A percentile compares a stretch with the other conserved stretches of the same genome.
Conservation (phyloP, 2,329 filamentous ascomycete genomes). For the Epichloe sylvatica region DNA sequence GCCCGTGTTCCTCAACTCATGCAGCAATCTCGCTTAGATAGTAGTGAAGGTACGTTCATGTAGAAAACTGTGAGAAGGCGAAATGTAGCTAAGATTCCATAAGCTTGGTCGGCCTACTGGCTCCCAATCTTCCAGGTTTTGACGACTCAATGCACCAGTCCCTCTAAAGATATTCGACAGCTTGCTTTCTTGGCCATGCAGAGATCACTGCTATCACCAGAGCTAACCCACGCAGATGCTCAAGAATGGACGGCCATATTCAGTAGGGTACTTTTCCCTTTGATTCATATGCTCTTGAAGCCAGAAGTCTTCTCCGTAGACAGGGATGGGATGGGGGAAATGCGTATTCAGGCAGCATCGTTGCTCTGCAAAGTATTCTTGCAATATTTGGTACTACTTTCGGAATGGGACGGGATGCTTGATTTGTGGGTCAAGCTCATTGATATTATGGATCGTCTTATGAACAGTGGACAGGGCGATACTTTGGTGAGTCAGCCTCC, state of each 20-base stretch:
- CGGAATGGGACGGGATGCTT: conserved; percentile 76
- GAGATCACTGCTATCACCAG: conserved; percentile 68
- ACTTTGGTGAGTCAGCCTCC: conserved; percentile 49
- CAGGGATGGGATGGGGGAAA: conserved; percentile 87
- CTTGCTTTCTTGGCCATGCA: conserved; percentile 79
- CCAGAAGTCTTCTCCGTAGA: conserved; percentile 91
- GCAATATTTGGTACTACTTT: conserved; percentile 76
- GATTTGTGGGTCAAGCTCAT: conserved; percentile 87
- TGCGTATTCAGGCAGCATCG: conserved; percentile 78
- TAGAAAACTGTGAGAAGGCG: no score
- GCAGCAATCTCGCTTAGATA: conserved; percentile 83
- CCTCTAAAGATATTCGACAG: conserved; percentile 82
- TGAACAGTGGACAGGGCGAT: conserved; percentile 89
- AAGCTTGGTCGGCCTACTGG: conserved; percentile 97
- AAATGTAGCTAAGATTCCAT: neutral
- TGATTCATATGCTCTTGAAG: conserved; percentile 76
- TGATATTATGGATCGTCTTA: conserved; percentile 86
- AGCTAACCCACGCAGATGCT: conserved; percentile 70
- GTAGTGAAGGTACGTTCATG: conserved; percentile 51
- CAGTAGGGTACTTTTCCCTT: conserved; percentile 79
- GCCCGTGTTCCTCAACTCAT: conserved; percentile 73
- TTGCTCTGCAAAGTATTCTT: conserved; percentile 91
- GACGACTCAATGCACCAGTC: conserved; percentile 83
- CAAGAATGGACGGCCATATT: conserved; percentile 94
- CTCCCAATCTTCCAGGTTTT: conserved; percentile 83